Evolutionary conservation across 192 early-diverging fungal species (phyloP).

Genomic region (Linnemannia zychae): DNA sequence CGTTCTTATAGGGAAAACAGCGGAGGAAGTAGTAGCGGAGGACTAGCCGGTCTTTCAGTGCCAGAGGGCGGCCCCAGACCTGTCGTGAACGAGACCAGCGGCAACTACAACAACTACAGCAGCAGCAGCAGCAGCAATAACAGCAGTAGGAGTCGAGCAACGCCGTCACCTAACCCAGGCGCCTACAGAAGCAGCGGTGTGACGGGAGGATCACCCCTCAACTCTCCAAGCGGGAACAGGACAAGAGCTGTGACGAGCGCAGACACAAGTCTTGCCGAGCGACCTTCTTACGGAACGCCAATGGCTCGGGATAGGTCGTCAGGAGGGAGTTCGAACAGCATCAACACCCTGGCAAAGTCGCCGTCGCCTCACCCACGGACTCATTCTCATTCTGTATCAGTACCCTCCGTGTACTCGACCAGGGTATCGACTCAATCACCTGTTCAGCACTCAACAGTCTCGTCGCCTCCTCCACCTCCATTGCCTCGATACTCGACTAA

Average conservation of each 20-base stretch:
- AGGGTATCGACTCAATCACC: conserved; percentile 1
- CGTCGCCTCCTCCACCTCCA: conserved; percentile 4
- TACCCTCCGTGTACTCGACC: conserved; percentile 22
- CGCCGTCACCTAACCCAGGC: conserved; percentile 8
- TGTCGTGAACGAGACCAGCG: background rate
- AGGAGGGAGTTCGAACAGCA: background rate
- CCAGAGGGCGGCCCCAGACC: conserved; percentile 7
- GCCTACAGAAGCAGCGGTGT: background rate
- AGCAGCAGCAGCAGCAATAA: background rate
- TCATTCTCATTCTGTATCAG: conserved; percentile 38
- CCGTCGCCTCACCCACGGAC: conserved; percentile 16
- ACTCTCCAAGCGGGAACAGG: conserved; percentile 1
- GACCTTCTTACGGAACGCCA: background rate
- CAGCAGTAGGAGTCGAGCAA: conserved; percentile 4
- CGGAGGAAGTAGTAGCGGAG: conserved; percentile 2
- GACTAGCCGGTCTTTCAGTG: background rate
- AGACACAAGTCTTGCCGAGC: conserved; percentile 5
- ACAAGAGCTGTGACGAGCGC: conserved; percentile 30
- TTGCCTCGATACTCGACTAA: conserved; percentile 27
- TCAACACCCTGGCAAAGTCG: conserved; percentile 9
- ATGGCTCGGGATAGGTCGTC: conserved; percentile 16
- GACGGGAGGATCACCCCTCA: background rate
- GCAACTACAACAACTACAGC: background rate
- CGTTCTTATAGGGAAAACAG: conserved; percentile 14
- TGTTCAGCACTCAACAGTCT: background rate